Evolutionary conservation across 768 basidiomycete genomes (phyloP), one percentile per base, ranked within the genome.

Genomic region (Podaxis carcinomalis): DNA sequence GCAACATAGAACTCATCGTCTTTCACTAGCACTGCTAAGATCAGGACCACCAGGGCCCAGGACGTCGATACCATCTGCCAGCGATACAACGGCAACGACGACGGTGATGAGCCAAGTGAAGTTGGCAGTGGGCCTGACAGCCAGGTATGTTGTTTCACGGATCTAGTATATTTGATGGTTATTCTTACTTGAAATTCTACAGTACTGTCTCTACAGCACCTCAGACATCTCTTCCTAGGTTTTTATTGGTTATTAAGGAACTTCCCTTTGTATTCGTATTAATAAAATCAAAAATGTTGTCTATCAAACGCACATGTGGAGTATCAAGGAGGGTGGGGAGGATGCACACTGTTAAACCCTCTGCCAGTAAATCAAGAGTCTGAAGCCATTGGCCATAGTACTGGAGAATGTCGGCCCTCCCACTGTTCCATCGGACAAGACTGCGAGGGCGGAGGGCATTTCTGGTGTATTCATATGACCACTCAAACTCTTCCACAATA

Each of bases 11-110:
- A 44, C 52, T 61, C 2, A 40, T 21, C 36, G 10, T 51, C 44
- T 47, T 50, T 32, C 28, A 62, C 14, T 19, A 74, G 72, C 59
- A 71, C 72, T 52, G 74, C 71, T 3, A 73, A 57, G 6, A 74
- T 75, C 58, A 68, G 72, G 49, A 73, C 68, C 3, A 73, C 72
- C 21, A 68, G 70, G 62, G 72, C 66, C 1, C 59, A 61, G n/a
- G 66, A 64, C 54, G 73, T 75, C 14, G 67, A 67, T 13, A 69
- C 66, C n/a, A 73, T 74, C 62, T 75, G 74, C 56, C 56, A 73
- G 53, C 69, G 62, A 64, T 74, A 68, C 62, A 70, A 57, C 1
- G 73, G 73, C 7, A 74, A 75, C 61, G 63, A 66, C 61, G 59
- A 56, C 53, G 74, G 74, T 21, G 72, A 61, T 23, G 74, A 75